Conservation (phyloP, 257 asterid species). For the Petunia axillaris region DNA sequence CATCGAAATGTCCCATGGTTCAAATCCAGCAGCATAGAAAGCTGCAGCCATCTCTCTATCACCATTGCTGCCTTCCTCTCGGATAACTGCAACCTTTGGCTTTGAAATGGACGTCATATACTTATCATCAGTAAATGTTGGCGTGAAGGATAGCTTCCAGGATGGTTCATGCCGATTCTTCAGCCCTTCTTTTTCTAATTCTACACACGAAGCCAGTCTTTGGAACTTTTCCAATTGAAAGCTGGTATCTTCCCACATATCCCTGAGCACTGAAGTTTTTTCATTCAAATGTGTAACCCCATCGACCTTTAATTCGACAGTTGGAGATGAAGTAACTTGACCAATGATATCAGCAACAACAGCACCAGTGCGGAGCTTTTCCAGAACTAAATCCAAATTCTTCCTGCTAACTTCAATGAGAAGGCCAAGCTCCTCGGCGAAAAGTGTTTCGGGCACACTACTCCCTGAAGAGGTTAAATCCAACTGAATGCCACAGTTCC, state of each 20-base stretch:
- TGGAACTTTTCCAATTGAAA: constrained; percentile 80
- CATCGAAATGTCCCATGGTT: constrained; percentile 94
- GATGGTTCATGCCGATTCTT: constrained; percentile 65
- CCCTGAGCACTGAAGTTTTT: constrained; percentile 62
- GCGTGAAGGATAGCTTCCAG: constrained; percentile 78
- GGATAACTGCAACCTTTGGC: constrained; percentile 85
- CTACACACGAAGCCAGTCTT: constrained; percentile 78
- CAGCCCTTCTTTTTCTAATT: constrained; percentile 77
- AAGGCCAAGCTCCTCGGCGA: constrained; percentile 90
- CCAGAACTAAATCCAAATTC: constrained; percentile 47
- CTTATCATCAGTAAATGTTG: constrained; percentile 54
- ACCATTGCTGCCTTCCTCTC: constrained; percentile 98
- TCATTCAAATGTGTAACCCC: constrained; percentile 60
- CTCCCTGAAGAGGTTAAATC: constrained; percentile 50
- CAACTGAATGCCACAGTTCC: constrained; percentile 74
- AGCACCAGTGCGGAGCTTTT: constrained; percentile 53
- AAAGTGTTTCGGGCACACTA: constrained; percentile 57
- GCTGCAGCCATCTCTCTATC: constrained; percentile 98
- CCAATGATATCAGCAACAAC: constrained; percentile 66
- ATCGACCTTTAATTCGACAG: constrained; percentile 60
- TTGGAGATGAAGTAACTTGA: constrained; percentile 54
- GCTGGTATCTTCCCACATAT: constrained; percentile 93
- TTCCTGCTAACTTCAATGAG: constrained; percentile 64
- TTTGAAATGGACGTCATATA: constrained; percentile 55
- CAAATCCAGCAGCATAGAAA: constrained; percentile 87